These are phyloP conservation scores for Jaapia argillacea DNA, from an alignment of 768 basidiomycete species.

Conservation along the genomic window DNA sequence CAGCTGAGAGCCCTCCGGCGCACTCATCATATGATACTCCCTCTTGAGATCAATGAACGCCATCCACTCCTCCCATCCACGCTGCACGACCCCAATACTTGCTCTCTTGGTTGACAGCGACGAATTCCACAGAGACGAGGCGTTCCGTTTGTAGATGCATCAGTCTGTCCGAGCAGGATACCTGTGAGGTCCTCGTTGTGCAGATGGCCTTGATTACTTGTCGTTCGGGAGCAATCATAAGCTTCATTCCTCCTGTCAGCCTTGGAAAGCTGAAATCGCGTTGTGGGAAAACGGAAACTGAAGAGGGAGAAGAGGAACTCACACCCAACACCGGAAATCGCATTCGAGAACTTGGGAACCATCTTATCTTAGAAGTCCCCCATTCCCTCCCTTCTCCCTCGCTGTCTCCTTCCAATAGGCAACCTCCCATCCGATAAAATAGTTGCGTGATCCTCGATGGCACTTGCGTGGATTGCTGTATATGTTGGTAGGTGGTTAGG, in stretches of 20 bases:
- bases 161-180: constrained; percentile 83
- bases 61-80: constrained; percentile 73
- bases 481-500: too few relatives aligned
- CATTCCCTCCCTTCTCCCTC: too few relatives aligned
- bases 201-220: constrained; percentile 90
- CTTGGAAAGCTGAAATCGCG: constrained; percentile 62
- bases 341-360: too few relatives aligned
- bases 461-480: too few relatives aligned
- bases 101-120: constrained; percentile 70
- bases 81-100: constrained; percentile 40
- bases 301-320: constrained; percentile 19
- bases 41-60: constrained; percentile 74
- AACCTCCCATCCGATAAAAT: too few relatives aligned
- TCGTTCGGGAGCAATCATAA: constrained; percentile 93
- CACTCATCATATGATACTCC: constrained; percentile 49
- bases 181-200: constrained; percentile 89
- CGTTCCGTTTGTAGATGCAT: constrained; percentile 73
- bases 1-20: constrained; percentile 62
- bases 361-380: too few relatives aligned
- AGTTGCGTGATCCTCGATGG: too few relatives aligned
- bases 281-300: not conserved
- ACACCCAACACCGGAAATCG: constrained; percentile 87
- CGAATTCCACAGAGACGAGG: constrained; percentile 59
- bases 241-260: constrained; percentile 84
- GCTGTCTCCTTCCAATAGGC: too few relatives aligned